These are phyloP conservation scores for Leptodermis oblonga DNA, from an alignment of 257 asterid genomes.

Conservation along the genomic window DNA sequence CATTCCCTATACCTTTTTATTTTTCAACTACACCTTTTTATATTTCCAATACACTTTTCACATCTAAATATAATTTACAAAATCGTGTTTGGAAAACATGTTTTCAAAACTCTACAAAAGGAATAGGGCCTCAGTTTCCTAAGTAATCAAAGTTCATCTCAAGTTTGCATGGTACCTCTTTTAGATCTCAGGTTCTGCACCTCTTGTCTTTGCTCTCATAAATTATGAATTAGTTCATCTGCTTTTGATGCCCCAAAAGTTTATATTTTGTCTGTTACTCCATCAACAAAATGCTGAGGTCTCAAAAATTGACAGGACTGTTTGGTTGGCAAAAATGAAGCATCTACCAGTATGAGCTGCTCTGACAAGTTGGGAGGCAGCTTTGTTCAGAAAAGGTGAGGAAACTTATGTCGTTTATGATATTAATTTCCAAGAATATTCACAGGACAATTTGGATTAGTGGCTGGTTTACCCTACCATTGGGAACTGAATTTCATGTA, in stretches of 20 bases:
- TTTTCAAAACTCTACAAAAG: no score
- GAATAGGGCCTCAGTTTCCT: no score
- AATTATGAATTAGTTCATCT: neutral
- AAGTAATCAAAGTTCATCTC: neutral
- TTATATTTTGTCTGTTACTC: neutral
- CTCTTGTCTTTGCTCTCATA: neutral
- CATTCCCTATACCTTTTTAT: no score
- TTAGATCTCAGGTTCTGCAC: neutral
- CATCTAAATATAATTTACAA: no score
- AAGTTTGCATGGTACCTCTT: neutral
- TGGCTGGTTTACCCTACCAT: neutral
- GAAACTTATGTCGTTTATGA: slow-evolving; percentile 3
- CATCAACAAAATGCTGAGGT: neutral
- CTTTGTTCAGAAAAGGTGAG: slow-evolving; percentile 32
- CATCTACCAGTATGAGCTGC: slow-evolving; percentile 16
- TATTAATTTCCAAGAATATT: neutral
- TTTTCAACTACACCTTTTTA: no score
- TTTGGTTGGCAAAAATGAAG: slow-evolving; percentile 15
- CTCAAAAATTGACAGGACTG: slow-evolving; percentile 27
- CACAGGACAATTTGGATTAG: neutral
- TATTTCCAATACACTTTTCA: no score
- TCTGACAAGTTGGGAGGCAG: slow-evolving; percentile 19
- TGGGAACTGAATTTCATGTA: neutral
- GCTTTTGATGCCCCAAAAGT: neutral
- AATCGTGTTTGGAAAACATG: no score